A percentile compares a stretch with the other conserved stretches of the same genome.
These are phyloP conservation scores for Coniella vitis DNA, from an alignment of 2,329 filamentous ascomycete species.

Conservation along the genomic window DNA sequence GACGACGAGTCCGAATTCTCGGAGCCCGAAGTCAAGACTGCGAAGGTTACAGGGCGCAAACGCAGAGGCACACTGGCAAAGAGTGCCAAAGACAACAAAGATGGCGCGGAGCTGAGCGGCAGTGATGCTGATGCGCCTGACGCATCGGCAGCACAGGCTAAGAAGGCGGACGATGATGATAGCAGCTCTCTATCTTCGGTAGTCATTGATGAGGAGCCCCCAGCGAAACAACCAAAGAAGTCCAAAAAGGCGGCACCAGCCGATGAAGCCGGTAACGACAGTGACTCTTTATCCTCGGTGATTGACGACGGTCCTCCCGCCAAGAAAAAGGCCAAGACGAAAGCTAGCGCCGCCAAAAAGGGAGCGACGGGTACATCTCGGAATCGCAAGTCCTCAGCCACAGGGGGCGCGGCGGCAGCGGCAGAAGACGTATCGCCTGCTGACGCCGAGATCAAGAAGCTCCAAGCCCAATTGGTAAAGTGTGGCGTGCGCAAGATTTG, in stretches of 20 bases:
- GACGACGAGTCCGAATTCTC: constrained; percentile 17
- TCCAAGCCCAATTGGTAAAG: constrained; percentile 81
- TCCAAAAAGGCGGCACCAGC: too few relatives aligned
- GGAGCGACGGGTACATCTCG: constrained; percentile 31
- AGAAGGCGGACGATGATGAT: constrained; percentile 17
- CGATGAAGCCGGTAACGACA: constrained; percentile 20
- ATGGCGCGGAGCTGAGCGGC: too few relatives aligned
- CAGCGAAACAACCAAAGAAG: too few relatives aligned
- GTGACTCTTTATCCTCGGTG: constrained; percentile 59
- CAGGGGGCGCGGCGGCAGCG: constrained; percentile 45
- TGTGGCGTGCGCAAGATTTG: constrained; percentile 92
- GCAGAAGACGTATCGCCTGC: constrained; percentile 45
- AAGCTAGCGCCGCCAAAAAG: constrained; percentile 29
- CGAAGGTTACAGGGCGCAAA: constrained; percentile 9
- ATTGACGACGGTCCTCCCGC: constrained; percentile 65
- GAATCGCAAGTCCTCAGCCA: constrained; percentile 16
- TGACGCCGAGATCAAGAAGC: constrained; percentile 75
- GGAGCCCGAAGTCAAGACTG: constrained; percentile 20
- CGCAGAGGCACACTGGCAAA: constrained; percentile 19
- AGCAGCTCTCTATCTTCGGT: constrained; percentile 1
- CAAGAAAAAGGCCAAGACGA: constrained; percentile 30
- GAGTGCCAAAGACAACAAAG: background rate
- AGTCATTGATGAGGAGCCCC: background rate
- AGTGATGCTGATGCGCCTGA: too few relatives aligned
- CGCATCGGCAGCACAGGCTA: too few relatives aligned